Base-by-base conservation (phyloP, 2,329 filamentous ascomycete species). In the Pseudogymnoascus sp. region DNA sequence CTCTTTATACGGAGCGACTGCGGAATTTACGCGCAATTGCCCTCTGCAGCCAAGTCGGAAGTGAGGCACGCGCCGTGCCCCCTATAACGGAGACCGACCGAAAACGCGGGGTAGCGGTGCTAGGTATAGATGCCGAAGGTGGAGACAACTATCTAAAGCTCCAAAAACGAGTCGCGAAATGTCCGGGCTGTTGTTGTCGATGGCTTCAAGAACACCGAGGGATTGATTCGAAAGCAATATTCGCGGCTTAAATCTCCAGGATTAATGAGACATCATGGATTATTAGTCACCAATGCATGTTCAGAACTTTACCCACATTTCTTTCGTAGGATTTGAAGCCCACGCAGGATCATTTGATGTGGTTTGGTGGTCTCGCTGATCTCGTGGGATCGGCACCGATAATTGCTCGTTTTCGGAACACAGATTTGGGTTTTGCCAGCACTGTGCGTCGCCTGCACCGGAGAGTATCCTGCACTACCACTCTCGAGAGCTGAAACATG, bases 1-100 rank as follows among this genome's bases (percentile, higher is more conserved):
- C 2, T 8, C n/a, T 31, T 16, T 34, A 31, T 56, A 28, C 25
- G 25, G 9, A 6, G 46, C 25, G 25, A 18, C 25, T 3, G n/a
- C 46, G n/a, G 25, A 16, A 18, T 49, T 34, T 56, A 34, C 12
- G 18, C 8, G 46, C 46, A 56, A 56, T 34, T 56, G 28, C 28
- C 28, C 28, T 31, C 28, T 9, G 28, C 28, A 18, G 46, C 46
- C 46, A 56, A 56, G 46, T 31, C 46, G 46, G 46, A 12, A 56
- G 25, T 34, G 7, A 56, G 46, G 46, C 25, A 56, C 46, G 46
- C 46, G 46, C 46, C 42, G 14, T 16, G 25, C 3, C 46, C 46
- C 25, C 46, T 56, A 56, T 56, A 56, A 56, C 46, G 46, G 46
- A 56, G 14, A 56, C 7, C 25, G 25, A 18, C 46, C 46, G 46